Evolutionary conservation across 2,329 filamentous ascomycete species (phyloP).

Genomic region (Monilinia laxa): DNA sequence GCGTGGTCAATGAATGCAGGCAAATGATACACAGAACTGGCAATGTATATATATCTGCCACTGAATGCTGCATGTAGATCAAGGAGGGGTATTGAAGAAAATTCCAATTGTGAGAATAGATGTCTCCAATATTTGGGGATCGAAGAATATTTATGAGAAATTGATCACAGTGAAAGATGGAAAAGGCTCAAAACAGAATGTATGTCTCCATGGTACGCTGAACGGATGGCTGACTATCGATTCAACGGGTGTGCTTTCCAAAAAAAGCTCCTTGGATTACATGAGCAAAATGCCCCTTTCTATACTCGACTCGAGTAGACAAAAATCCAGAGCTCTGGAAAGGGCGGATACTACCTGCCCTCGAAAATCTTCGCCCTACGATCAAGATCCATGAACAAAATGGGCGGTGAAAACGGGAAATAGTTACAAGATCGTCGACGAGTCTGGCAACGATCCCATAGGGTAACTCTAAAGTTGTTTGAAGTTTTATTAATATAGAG

Average conservation of each 20-base stretch:
- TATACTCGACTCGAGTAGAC: slow-evolving; percentile 14
- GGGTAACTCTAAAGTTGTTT: slow-evolving; percentile 4
- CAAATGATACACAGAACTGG: not conserved
- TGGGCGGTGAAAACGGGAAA: not conserved
- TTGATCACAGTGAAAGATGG: not conserved
- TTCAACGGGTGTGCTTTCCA: slow-evolving; percentile 1
- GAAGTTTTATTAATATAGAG: not conserved
- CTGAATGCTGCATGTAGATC: not conserved
- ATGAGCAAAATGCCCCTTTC: not conserved
- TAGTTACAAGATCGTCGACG: not conserved
- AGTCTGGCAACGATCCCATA: slow-evolving; percentile 17
- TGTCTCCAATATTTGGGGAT: not conserved
- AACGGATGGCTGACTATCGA: not conserved
- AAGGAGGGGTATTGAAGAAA: not conserved
- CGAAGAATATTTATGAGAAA: not conserved
- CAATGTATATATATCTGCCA: not conserved
- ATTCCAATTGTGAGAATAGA: not conserved
- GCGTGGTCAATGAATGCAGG: slow-evolving; percentile 11
- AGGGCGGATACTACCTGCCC: slow-evolving; percentile 5
- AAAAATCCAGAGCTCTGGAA: not conserved
- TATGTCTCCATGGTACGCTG: no score
- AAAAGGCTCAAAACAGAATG: not conserved
- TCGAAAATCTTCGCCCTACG: not conserved
- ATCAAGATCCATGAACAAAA: not conserved
- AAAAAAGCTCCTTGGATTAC: not conserved